Percentiles rank a stretch among this genome's conserved stretches.
Conservation (phyloP, 768 basidiomycete genomes). For the Thelephora aurantiotincta region DNA sequence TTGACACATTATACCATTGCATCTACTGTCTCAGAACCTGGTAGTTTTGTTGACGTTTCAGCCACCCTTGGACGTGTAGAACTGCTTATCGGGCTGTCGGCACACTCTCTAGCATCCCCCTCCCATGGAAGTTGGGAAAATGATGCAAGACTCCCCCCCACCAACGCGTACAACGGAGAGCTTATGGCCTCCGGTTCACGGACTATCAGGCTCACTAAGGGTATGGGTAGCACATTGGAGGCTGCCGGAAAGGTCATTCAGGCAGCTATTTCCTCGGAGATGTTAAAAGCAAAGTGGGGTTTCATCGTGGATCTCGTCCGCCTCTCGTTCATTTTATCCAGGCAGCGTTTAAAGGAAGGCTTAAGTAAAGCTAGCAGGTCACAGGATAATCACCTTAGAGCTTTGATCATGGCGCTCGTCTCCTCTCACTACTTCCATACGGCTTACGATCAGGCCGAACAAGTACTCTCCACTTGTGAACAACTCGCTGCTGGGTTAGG, state of each 20-base stretch:
- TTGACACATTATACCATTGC: conserved; percentile 50
- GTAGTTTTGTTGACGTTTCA: conserved; percentile 29
- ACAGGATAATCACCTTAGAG: conserved; percentile 62
- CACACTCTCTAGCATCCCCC: background rate
- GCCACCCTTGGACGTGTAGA: conserved; percentile 39
- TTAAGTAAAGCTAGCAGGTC: conserved; percentile 41
- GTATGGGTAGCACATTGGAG: conserved; percentile 38
- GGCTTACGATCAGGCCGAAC: conserved; percentile 48
- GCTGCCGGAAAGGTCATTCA: conserved; percentile 41
- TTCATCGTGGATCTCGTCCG: conserved; percentile 7
- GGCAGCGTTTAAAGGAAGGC: conserved; percentile 44
- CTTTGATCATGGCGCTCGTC: conserved; percentile 51
- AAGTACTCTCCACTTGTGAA: conserved; percentile 53
- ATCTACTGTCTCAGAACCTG: conserved; percentile 27
- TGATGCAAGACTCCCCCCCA: conserved; percentile 4
- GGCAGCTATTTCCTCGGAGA: conserved; percentile 36
- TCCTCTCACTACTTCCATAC: conserved; percentile 63
- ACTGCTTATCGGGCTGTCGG: conserved; percentile 31
- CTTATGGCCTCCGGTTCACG: conserved; percentile 17
- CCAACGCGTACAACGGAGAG: conserved; percentile 11
- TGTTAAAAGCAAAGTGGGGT: conserved; percentile 43
- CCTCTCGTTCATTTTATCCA: conserved; percentile 12
- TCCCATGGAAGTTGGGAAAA: conserved; percentile 10
- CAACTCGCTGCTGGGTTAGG: conserved; percentile 62
- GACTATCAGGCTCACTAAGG: conserved; percentile 27